phyloP scores from a whole-genome alignment of 2,329 filamentous ascomycete species.

The Huntiella moniliformis region DNA sequence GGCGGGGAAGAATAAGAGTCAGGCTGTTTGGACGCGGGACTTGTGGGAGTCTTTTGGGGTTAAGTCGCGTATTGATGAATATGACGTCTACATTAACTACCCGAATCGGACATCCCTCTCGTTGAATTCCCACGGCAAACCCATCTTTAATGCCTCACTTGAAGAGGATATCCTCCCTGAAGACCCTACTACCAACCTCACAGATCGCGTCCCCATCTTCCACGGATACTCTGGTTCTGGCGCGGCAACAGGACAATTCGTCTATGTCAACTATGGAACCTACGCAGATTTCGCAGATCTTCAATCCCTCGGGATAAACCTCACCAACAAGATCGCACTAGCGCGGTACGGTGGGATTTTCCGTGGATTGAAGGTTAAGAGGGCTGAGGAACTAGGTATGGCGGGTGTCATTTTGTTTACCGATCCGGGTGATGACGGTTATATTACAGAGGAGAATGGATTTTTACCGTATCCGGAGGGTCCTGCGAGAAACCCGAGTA shows the following conservation, averaged over 20 bases:
- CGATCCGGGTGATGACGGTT: slow-evolving; percentile 77
- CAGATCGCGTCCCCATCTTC: slow-evolving; percentile 67
- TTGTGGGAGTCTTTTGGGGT: slow-evolving; percentile 57
- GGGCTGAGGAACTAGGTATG: slow-evolving; percentile 79
- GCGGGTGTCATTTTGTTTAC: slow-evolving; percentile 69
- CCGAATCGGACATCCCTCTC: slow-evolving; percentile 49
- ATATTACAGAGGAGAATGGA: slow-evolving; percentile 64
- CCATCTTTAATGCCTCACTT: slow-evolving; percentile 56
- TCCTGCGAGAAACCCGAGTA: slow-evolving; percentile 70
- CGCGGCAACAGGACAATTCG: slow-evolving; percentile 72
- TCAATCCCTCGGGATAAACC: slow-evolving; percentile 49
- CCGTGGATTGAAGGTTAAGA: slow-evolving; percentile 79
- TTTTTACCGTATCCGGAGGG: slow-evolving; percentile 65
- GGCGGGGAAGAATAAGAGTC: slow-evolving; percentile 58
- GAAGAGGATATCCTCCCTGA: slow-evolving; percentile 72
- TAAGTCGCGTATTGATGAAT: slow-evolving; percentile 42
- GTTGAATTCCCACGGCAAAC: background rate
- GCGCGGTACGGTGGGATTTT: slow-evolving; percentile 75
- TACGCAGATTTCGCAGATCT: slow-evolving; percentile 74
- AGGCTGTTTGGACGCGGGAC: slow-evolving; percentile 58
- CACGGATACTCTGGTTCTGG: slow-evolving; percentile 87
- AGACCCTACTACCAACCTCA: slow-evolving; percentile 57
- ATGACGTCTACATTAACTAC: slow-evolving; percentile 65
- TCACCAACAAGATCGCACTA: slow-evolving; percentile 73
- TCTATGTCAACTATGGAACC: slow-evolving; percentile 84